A percentile compares a stretch with the other conserved stretches of the same genome.
Evolutionary conservation across 2,329 filamentous ascomycete species (phyloP).

Genomic region (Ceratocystis huliohia): DNA sequence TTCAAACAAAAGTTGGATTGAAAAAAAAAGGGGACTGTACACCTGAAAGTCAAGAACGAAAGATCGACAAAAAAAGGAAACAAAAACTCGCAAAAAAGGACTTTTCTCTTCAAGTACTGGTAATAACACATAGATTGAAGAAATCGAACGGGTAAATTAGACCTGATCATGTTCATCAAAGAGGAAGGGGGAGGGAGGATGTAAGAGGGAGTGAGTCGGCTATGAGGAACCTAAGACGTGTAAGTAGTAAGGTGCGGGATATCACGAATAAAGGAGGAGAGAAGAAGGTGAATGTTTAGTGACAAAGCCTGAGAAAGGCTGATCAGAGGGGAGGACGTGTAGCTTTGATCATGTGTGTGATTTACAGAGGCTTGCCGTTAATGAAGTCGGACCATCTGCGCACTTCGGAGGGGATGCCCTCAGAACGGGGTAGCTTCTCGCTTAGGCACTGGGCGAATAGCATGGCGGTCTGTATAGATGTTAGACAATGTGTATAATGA

Average conservation of each 20-base stretch:
- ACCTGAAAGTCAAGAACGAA: background rate
- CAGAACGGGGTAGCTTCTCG: conserved; percentile 79
- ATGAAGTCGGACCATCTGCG: conserved; percentile 93
- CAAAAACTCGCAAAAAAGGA: background rate
- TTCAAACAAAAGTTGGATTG: background rate
- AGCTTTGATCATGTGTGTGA: conserved; percentile 15
- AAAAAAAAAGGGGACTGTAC: background rate
- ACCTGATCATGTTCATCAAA: conserved; percentile 2
- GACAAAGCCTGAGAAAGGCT: background rate
- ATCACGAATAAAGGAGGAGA: conserved; percentile 12
- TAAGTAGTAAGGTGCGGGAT: conserved; percentile 7
- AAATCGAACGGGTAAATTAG: background rate
- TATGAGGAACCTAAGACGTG: conserved; percentile 9
- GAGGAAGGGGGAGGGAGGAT: background rate
- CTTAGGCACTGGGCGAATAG: conserved; percentile 96
- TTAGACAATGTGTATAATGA: conserved; percentile 26
- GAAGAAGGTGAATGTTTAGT: background rate
- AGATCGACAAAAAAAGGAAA: too few species aligned
- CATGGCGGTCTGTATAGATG: conserved; percentile 62
- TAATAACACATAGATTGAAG: conserved; percentile 10
- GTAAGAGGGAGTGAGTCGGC: background rate
- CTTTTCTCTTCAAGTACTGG: conserved; percentile 7
- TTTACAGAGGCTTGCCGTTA: conserved; percentile 67
- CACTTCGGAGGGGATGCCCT: conserved; percentile 84
- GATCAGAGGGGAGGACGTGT: background rate